Conservation (phyloP, 2,329 filamentous ascomycete species). For the Colletotrichum salicis region DNA sequence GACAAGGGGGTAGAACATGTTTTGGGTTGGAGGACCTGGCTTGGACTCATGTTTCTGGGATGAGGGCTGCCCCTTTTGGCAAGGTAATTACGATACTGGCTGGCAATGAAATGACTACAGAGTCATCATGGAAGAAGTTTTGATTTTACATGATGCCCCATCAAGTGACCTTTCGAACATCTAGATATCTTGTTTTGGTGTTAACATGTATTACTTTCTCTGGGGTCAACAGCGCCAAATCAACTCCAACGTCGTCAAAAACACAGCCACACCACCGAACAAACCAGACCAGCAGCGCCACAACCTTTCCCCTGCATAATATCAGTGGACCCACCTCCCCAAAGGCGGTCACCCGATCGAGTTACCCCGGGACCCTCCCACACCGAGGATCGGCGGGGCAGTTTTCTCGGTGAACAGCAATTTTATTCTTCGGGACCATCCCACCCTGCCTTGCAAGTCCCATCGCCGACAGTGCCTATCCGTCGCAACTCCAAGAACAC, state of each 20-base stretch:
- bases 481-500: background rate
- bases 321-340: background rate
- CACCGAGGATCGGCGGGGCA: slow-evolving; percentile 34
- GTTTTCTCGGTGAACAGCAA: slow-evolving; percentile 35
- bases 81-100: background rate
- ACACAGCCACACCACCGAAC: background rate
- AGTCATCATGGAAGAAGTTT: background rate
- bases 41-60: background rate
- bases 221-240: background rate
- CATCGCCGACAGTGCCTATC: background rate
- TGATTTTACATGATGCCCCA: background rate
- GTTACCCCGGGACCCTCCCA: background rate
- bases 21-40: background rate
- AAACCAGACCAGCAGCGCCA: background rate
- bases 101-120: background rate
- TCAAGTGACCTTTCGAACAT: background rate
- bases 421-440: slow-evolving; percentile 31
- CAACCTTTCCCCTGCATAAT: background rate
- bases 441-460: slow-evolving; percentile 10
- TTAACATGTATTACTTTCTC: too few relatives aligned
- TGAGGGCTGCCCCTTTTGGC: background rate
- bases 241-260: background rate
- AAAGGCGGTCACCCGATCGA: slow-evolving; percentile 26
- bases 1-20: background rate
- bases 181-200: too few relatives aligned